These are phyloP conservation scores for Cercophora newfieldiana DNA, from an alignment of 495 filamentous ascomycete genomes.

Conservation along the genomic window DNA sequence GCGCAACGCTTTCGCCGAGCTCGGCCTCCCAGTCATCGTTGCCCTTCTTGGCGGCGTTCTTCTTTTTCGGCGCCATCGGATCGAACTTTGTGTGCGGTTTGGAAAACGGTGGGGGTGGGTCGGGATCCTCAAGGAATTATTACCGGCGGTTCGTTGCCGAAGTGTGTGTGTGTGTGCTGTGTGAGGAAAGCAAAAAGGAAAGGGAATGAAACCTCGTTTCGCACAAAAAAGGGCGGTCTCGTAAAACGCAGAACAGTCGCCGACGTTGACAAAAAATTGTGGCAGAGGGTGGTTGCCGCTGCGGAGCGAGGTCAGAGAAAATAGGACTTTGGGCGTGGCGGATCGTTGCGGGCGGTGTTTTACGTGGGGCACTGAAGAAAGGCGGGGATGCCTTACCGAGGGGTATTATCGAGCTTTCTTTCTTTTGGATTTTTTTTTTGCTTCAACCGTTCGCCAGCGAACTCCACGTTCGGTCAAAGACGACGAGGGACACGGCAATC, in stretches of 20 bases:
- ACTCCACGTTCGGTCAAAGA: conserved; percentile 17
- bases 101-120: background rate
- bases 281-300: background rate
- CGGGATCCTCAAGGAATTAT: background rate
- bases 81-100: background rate
- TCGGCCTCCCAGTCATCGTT: conserved; percentile 96
- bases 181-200: background rate
- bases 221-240: background rate
- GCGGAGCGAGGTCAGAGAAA: conserved; percentile 2
- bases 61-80: conserved; percentile 91
- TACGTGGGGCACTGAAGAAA: conserved; percentile 1
- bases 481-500: conserved; percentile 11
- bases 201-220: background rate
- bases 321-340: conserved; percentile 5
- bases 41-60: conserved; percentile 85
- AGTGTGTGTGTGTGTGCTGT: background rate
- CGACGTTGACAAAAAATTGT: background rate
- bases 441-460: conserved; percentile 14
- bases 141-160: background rate
- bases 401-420: background rate
- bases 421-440: conserved; percentile 9
- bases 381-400: background rate
- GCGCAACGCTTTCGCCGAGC: conserved; percentile 72
- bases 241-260: background rate
- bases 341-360: conserved; percentile 3